Base-by-base conservation (phyloP, 352 stramenopile genomes). In the Globisporangium barbulae region DNA sequence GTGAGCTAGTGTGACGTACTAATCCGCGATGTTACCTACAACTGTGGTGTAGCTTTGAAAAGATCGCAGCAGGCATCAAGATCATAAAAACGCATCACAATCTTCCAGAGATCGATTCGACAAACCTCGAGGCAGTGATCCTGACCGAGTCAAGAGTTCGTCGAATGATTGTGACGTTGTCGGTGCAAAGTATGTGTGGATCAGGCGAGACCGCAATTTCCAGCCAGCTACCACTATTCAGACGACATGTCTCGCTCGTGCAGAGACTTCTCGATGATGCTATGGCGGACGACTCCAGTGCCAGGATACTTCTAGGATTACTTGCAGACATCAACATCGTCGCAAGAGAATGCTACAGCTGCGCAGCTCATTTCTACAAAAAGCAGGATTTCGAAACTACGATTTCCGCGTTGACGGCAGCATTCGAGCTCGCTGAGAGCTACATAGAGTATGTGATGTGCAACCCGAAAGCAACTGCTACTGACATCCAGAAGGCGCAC, bases 401-500 rank as follows among this genome's bases (percentile, higher is more conserved):
- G 21, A 71, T 81, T 39, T 70, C 61, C 39, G 69, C 71, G 44
- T 58, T 92, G 31, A 71, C 69, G 7, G 66, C 68, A n/a, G 64
- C 74, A 12, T 88, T 92, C 25, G 71, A 76, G 17, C 48, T 90
- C 30, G 64, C 65, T 0, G 78, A 89, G 60, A 79, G 67, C 45
- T 90, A 83, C 54, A 61, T 90, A 19, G 76, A 92, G 57, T 82
- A 88, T 57, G 66, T 89, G 2, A 85, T 90, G 78, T 83, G 77
- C 63, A 76, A 70, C 41, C 64, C 75, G 2, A 50, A 44, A 9
- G 19, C 71, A 1, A 73, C 37, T 17, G 44, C 44, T 5, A 59
- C 76, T 31, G 71, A 73, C 12, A 70, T 88, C 33, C 55, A 74
- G 21, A 69, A 70, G 31, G 71, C 72, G 17, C 78, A 92, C 44